Evolutionary conservation across 352 stramenopile species (phyloP).

Genomic region (Pythium monospermum): DNA sequence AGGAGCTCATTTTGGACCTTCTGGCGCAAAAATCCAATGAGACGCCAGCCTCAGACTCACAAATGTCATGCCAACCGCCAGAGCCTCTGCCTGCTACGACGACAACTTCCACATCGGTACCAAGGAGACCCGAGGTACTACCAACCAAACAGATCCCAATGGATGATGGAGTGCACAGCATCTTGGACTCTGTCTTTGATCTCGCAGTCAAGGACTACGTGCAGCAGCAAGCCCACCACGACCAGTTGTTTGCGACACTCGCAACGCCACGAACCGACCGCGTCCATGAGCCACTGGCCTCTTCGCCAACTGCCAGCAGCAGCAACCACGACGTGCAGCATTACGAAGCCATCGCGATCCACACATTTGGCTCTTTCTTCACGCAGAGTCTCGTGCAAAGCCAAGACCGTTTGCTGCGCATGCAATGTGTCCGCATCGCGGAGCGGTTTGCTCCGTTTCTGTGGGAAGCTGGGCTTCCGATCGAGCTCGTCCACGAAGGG

Average conservation of each 20-base stretch:
- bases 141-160: not conserved
- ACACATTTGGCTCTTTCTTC: conserved; percentile 56
- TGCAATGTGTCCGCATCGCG: conserved; percentile 22
- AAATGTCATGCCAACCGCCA: too few species aligned
- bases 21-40: not conserved
- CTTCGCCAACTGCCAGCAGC: not conserved
- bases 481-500: conserved; percentile 35
- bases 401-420: conserved; percentile 7
- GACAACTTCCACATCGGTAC: not conserved
- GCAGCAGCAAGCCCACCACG: not conserved
- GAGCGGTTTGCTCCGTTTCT: conserved; percentile 30
- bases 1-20: conserved; percentile 5
- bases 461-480: conserved; percentile 11
- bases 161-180: not conserved
- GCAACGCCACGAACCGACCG: too few species aligned
- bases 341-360: conserved; percentile 23
- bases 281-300: too few species aligned
- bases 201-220: conserved; percentile 13
- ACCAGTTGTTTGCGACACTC: conserved; percentile 19
- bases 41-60: not conserved
- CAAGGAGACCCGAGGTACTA: not conserved
- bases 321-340: conserved; percentile 3
- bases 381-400: conserved; percentile 30
- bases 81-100: not conserved
- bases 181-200: conserved; percentile 22